Percentiles rank a stretch among this genome's conserved stretches.
Evolutionary conservation across 768 basidiomycete species (phyloP).

Genomic region (Mycena rebaudengoi): DNA sequence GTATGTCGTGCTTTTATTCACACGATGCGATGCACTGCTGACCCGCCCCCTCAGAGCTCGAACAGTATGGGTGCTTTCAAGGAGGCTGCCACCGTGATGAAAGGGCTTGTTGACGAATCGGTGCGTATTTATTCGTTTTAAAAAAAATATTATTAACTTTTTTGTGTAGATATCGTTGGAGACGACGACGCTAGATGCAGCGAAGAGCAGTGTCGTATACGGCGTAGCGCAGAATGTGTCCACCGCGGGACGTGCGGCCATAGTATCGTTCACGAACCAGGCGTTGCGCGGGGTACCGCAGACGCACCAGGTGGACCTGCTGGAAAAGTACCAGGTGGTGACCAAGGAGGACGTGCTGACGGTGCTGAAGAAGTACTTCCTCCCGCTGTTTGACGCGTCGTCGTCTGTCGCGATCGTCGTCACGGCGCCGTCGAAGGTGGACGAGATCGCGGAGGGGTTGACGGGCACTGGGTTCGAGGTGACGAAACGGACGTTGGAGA

Average conservation of each 20-base stretch:
- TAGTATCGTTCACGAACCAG: conserved; percentile 88
- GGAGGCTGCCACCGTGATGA: conserved; percentile 81
- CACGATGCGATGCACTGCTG: not conserved
- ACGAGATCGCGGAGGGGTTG: conserved; percentile 73
- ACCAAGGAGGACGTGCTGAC: conserved; percentile 79
- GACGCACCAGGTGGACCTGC: conserved; percentile 48
- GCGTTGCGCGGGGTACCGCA: conserved; percentile 86
- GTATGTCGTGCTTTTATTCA: conserved; percentile 50
- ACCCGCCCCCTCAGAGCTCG: conserved; percentile 66
- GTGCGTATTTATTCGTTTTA: conserved; percentile 53
- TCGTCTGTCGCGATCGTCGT: conserved; percentile 85
- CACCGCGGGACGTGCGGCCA: conserved; percentile 89
- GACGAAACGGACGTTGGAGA: conserved; percentile 72
- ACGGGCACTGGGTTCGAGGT: conserved; percentile 78
- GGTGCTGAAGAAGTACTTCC: conserved; percentile 75
- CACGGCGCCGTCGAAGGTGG: conserved; percentile 82
- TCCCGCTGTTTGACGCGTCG: conserved; percentile 83
- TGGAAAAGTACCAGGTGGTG: conserved; percentile 60
- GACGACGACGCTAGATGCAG: conserved; percentile 83
- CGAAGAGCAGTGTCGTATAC: conserved; percentile 92
- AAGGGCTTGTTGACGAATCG: conserved; percentile 81
- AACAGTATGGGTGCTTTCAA: conserved; percentile 81
- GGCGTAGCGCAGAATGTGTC: conserved; percentile 82
- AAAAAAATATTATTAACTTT: no score
- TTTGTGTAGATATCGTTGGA: conserved; percentile 76